A percentile compares a stretch with the other conserved stretches of the same genome.
Conservation (phyloP, 2,329 filamentous ascomycete genomes). For the Dissoconium aciculare region DNA sequence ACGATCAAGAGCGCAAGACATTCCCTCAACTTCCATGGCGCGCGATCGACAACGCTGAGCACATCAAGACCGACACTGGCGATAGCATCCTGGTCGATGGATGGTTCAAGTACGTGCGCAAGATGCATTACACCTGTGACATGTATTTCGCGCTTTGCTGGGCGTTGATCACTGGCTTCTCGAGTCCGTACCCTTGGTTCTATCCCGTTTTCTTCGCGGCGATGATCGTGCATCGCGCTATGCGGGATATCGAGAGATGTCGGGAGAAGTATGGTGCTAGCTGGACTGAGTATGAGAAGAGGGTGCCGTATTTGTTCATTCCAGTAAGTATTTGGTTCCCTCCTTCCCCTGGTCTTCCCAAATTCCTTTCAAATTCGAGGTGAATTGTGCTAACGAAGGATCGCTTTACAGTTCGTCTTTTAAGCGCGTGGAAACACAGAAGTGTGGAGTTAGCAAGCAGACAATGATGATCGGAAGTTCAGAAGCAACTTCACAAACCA, state of each 20-base stretch:
- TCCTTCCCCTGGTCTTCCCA: too few species aligned
- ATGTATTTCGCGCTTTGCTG: constrained; percentile 62
- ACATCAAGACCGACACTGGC: constrained; percentile 56
- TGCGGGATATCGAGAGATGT: constrained; percentile 61
- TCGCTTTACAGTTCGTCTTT: too few species aligned
- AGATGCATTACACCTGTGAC: constrained; percentile 61
- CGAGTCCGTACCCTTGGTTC: constrained; percentile 76
- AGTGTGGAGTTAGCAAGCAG: too few species aligned
- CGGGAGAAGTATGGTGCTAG: constrained; percentile 65
- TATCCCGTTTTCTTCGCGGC: constrained; percentile 65
- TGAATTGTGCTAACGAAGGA: too few species aligned
- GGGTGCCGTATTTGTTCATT: constrained; percentile 74
- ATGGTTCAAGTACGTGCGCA: constrained; percentile 49
- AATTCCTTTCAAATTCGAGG: too few species aligned
- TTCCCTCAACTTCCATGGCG: constrained; percentile 90
- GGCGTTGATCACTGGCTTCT: constrained; percentile 70
- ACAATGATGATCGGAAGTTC: too few species aligned
- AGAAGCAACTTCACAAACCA: too few species aligned
- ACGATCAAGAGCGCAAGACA: constrained; percentile 53
- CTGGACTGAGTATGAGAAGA: constrained; percentile 66
- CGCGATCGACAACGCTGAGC: constrained; percentile 63
- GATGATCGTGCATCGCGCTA: constrained; percentile 69
- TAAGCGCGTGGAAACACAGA: too few species aligned
- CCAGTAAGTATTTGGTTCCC: constrained; percentile 39
- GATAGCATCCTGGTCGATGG: constrained; percentile 70